A percentile compares a stretch with the other conserved stretches of the same genome.
Conservation (phyloP, 176 grass and related monocot genomes). For the Aechmea fasciata region DNA sequence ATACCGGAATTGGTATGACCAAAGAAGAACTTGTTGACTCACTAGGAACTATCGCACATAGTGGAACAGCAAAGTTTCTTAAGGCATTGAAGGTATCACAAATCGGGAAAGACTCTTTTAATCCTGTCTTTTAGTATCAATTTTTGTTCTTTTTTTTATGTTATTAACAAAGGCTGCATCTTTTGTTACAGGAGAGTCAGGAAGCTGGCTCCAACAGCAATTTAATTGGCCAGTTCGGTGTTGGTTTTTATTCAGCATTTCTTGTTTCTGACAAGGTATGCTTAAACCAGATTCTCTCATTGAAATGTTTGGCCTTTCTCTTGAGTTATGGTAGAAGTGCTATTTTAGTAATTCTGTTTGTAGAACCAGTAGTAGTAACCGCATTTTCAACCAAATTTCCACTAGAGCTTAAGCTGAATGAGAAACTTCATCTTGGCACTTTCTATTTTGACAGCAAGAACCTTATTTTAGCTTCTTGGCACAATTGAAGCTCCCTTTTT, state of each 20-base stretch:
- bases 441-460: no score
- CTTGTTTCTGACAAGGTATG: constrained; percentile 91
- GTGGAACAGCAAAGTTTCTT: constrained; percentile 93
- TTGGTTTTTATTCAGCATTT: constrained; percentile 93
- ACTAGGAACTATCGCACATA: constrained; percentile 91
- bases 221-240: constrained; percentile 98
- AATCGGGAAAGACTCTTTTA: neutral
- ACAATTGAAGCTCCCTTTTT: no score
- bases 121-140: neutral
- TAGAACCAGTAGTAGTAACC: no score
- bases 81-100: constrained; percentile 76
- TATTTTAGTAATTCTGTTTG: neutral
- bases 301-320: neutral
- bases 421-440: no score
- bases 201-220: constrained; percentile 79
- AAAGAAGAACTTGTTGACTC: constrained; percentile 87
- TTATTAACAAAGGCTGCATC: neutral
- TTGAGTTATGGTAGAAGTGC: neutral
- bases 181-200: constrained; percentile 69
- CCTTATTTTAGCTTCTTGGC: no score
- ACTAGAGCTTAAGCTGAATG: neutral
- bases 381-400: neutral
- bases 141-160: neutral
- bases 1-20: constrained; percentile 96
- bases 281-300: neutral